These are phyloP conservation scores for Wallacemonas sp. DNA, from an alignment of 208 protist genomes.

Conservation along the genomic window DNA sequence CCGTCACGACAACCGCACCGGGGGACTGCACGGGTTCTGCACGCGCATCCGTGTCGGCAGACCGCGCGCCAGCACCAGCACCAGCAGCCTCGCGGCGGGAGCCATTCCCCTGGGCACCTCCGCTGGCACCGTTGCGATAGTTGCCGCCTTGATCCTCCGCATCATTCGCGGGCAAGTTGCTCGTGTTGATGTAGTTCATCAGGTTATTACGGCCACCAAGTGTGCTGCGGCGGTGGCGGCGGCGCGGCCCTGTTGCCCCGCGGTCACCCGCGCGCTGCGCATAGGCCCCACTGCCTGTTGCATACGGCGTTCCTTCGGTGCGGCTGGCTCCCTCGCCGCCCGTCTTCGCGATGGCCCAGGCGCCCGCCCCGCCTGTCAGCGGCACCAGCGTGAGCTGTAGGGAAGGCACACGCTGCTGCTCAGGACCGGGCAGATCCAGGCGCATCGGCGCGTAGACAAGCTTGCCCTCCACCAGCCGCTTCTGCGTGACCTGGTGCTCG, in stretches of 20 bases:
- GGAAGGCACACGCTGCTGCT: conserved; percentile 17
- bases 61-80: background rate
- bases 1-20: conserved; percentile 17
- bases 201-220: conserved; percentile 42
- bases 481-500: conserved; percentile 40
- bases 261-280: background rate
- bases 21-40: background rate
- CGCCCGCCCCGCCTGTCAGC: background rate
- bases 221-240: conserved; percentile 5
- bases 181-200: conserved; percentile 24
- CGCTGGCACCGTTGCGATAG: background rate
- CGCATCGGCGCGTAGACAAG: conserved; percentile 35
- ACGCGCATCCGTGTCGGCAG: background rate
- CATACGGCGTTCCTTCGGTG: background rate
- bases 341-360: background rate
- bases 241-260: background rate
- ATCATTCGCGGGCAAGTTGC: background rate
- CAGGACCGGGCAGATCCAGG: conserved; percentile 33
- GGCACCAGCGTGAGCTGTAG: conserved; percentile 34
- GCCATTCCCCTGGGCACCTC: background rate
- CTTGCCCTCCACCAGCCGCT: conserved; percentile 11
- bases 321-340: background rate
- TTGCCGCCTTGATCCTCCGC: background rate
- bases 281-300: background rate
- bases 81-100: background rate